These are phyloP conservation scores for Naganishia friedmannii DNA, from an alignment of 768 basidiomycete species.

Conservation along the genomic window DNA sequence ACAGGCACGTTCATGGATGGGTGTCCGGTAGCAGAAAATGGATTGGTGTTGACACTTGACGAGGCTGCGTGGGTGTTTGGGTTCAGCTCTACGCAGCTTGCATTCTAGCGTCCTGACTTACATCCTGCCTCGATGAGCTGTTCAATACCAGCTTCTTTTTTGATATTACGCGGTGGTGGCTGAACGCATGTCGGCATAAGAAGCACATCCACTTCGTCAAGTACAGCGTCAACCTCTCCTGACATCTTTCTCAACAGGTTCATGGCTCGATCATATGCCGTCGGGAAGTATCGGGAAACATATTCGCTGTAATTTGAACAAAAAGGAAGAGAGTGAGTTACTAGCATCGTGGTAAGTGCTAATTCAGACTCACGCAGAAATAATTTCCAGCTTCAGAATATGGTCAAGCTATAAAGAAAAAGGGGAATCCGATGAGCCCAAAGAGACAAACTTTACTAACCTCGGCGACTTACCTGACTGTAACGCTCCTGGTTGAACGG, in stretches of 20 bases:
- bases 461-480: constrained; percentile 48
- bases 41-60: constrained; percentile 41
- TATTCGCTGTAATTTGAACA: constrained; percentile 46
- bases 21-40: constrained; percentile 52
- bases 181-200: constrained; percentile 54
- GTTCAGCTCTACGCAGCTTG: too few relatives aligned
- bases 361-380: constrained; percentile 24
- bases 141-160: constrained; percentile 32
- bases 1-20: constrained; percentile 56
- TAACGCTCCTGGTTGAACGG: constrained; percentile 54
- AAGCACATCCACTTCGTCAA: constrained; percentile 50
- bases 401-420: constrained; percentile 34
- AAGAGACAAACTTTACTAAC: constrained; percentile 2
- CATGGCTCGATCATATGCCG: constrained; percentile 51
- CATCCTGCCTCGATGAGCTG: constrained; percentile 39
- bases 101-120: too few relatives aligned
- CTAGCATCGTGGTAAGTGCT: too few relatives aligned
- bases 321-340: background rate
- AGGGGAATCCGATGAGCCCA: background rate
- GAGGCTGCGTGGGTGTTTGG: constrained; percentile 27
- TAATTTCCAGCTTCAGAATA: constrained; percentile 34
- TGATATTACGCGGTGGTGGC: constrained; percentile 49
- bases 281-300: constrained; percentile 48
- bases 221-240: constrained; percentile 50
- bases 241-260: constrained; percentile 53